Evolutionary conservation across 345 rosid genomes (phyloP).

Genomic region (Acer saccharum): DNA sequence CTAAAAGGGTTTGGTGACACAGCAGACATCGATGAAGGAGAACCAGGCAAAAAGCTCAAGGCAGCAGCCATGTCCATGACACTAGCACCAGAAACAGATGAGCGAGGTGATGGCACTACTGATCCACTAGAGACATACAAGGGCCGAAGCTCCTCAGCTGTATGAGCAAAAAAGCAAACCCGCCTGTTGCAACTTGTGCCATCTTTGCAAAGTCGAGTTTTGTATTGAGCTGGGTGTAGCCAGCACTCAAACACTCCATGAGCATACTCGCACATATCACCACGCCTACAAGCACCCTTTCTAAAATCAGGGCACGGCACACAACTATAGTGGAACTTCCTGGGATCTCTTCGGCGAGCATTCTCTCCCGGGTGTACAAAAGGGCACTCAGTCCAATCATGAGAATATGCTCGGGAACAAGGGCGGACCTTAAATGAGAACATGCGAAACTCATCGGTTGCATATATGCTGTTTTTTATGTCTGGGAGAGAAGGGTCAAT

Average conservation of each 20-base stretch:
- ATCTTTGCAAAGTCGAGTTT: slow-evolving; percentile 58
- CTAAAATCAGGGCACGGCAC: slow-evolving; percentile 83
- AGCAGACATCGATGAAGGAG: slow-evolving; percentile 46
- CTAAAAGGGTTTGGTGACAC: slow-evolving; percentile 40
- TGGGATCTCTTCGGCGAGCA: slow-evolving; percentile 75
- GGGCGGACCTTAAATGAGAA: slow-evolving; percentile 63
- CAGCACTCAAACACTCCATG: slow-evolving; percentile 78
- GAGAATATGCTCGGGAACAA: slow-evolving; percentile 72
- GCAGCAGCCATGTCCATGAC: slow-evolving; percentile 58
- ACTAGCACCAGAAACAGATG: slow-evolving; percentile 37
- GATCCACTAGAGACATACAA: slow-evolving; percentile 50
- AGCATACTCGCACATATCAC: slow-evolving; percentile 63
- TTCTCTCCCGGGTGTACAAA: slow-evolving; percentile 85
- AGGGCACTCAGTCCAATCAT: slow-evolving; percentile 87
- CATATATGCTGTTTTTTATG: slow-evolving; percentile 66
- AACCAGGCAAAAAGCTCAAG: slow-evolving; percentile 43
- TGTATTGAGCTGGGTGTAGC: slow-evolving; percentile 71
- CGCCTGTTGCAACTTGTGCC: slow-evolving; percentile 50
- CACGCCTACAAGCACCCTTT: slow-evolving; percentile 67
- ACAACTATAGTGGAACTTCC: slow-evolving; percentile 75
- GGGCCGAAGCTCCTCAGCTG: slow-evolving; percentile 47
- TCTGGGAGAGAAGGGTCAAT: slow-evolving; percentile 75
- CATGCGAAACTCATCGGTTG: slow-evolving; percentile 78
- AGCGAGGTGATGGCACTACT: slow-evolving; percentile 48
- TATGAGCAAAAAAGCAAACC: slow-evolving; percentile 57